Evolutionary conservation across 129 eudicot species (phyloP), one percentile per base, ranked within the genome.

Genomic region (Lonicera japonica): DNA sequence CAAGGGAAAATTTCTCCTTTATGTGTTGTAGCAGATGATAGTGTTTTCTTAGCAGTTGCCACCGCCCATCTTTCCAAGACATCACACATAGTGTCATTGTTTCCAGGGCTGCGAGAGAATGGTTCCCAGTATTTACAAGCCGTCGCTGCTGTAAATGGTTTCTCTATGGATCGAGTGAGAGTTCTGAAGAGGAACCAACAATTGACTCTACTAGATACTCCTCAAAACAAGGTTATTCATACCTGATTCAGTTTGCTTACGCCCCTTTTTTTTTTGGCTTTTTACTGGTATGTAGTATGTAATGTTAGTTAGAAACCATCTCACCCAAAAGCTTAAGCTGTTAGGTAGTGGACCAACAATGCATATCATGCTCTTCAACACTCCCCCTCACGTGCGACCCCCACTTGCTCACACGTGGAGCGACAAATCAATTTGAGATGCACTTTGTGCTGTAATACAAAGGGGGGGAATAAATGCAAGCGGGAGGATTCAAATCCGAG

Each of bases 1-100:
- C 65, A 64, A 70, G 71, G 66, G 54, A 84, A 68, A 70, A 75
- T 57, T 55, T 58, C 76, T 58, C 82, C 86, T 25, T 54, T 91
- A 39, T 91, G 95, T 69, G 67, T 82, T 45, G 72, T 91, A 70
- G 84, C 82, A 21, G 98, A 87, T 71, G 98, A 91, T 65, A 87
- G 98, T 67, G 68, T 91, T 50, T 87, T 91, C 67, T 69, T 82
- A 76, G 45, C 98, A 25, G 40, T 82, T 58, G 82, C 84, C 34
- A 10, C 80, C 63, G 95, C 94, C 60, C 72, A 70, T 80, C 79
- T 87, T 48, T 82, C 82, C 57, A 72, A 80, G 61, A 64, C 70
- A 20, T 80, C 96, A 14, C 83, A 64, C 18, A 71, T 87, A 64
- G 77, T 84, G 34, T 55, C 86, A 0, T 67, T 91, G 71, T 76